phyloP scores from a whole-genome alignment of 345 rosid species.

The Combretum micranthum region DNA sequence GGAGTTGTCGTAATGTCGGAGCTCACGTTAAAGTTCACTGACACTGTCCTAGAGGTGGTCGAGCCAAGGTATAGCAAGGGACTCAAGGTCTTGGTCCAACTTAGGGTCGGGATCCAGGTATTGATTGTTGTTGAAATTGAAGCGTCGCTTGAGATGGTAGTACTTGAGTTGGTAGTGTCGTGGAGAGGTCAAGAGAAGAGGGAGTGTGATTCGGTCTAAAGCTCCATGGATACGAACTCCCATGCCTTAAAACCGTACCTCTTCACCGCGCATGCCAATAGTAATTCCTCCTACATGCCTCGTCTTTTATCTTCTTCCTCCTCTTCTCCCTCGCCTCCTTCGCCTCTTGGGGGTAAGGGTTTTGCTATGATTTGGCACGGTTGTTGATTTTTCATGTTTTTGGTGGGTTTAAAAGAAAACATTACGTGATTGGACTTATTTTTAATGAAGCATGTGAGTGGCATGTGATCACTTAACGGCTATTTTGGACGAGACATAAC shows the following conservation, averaged over 20 bases:
- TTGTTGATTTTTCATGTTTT: too few species aligned
- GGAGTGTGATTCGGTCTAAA: slow-evolving; percentile 41
- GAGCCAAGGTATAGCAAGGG: slow-evolving; percentile 46
- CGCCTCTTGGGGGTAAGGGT: too few species aligned
- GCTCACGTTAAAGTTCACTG: slow-evolving; percentile 63
- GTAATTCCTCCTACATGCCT: slow-evolving; percentile 82
- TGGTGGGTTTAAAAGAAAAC: too few species aligned
- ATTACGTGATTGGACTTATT: too few species aligned
- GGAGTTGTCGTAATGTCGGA: slow-evolving; percentile 59
- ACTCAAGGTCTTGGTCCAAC: slow-evolving; percentile 10
- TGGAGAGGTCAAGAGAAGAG: slow-evolving; percentile 36
- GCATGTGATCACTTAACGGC: too few species aligned
- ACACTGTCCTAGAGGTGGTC: slow-evolving; percentile 58
- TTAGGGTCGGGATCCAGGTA: slow-evolving; percentile 1
- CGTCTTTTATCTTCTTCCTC: slow-evolving; percentile 17
- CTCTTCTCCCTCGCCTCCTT: too few species aligned
- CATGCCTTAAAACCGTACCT: slow-evolving; percentile 69
- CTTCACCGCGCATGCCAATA: slow-evolving; percentile 74
- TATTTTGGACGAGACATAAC: too few species aligned
- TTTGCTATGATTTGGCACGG: too few species aligned
- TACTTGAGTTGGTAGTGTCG: slow-evolving; percentile 47
- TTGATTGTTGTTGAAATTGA: slow-evolving; percentile 9
- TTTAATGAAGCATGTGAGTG: too few species aligned
- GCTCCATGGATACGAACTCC: slow-evolving; percentile 67
- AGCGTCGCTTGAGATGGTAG: slow-evolving; percentile 57